Base-by-base conservation (phyloP, 257 asterid genomes). In the Solanum appendiculatum region DNA sequence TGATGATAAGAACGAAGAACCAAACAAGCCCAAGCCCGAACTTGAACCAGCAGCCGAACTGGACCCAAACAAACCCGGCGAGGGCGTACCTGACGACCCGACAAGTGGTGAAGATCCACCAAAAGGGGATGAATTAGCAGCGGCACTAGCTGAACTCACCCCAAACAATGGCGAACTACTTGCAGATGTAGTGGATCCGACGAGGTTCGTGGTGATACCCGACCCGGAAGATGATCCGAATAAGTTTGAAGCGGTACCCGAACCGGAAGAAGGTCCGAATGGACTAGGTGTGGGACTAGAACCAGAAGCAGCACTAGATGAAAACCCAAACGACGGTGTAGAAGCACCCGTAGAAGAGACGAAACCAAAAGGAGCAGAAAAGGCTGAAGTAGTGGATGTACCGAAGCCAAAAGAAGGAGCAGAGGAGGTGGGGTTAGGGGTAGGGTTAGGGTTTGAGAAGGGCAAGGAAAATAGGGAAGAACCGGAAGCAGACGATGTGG, bases 331-430 rank as follows among this genome's bases (percentile, higher is more conserved):
- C 18, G 63, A 87, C 34, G 87, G 69, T 39, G 91, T 64, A 51
- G 91, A 34, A 3, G 85, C 36, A 5, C 87, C 56, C 3, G 90
- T 66, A n/a, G 94, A 33, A 42, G 91, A 25, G 54, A 86, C 78
- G 25, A 88, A 87, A 72, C 83, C 88, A 29, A 87, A 85, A 23
- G 90, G 51, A 3, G 93, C 63, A 37, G 93, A 20, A 8, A 92
- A 44, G 29, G 86, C 85, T 39, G 89, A 72, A 37, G 91, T 58
- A 37, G 64, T 9, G 66, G 73, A 40, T 58, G 23, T 15, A 33
- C 91, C 91, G 78, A 90, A 93, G 64, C 93, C 95, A 7, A 89
- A 68, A 33, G 78, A 90, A 5, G 93, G 92, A 86, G 91, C 72
- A 39, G 93, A 75, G 21, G 95, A 82, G 81, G 93, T 34, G 78